Evolutionary conservation across 2,329 filamentous ascomycete genomes (phyloP).

Genomic region (Dactylonectria macrodidyma): DNA sequence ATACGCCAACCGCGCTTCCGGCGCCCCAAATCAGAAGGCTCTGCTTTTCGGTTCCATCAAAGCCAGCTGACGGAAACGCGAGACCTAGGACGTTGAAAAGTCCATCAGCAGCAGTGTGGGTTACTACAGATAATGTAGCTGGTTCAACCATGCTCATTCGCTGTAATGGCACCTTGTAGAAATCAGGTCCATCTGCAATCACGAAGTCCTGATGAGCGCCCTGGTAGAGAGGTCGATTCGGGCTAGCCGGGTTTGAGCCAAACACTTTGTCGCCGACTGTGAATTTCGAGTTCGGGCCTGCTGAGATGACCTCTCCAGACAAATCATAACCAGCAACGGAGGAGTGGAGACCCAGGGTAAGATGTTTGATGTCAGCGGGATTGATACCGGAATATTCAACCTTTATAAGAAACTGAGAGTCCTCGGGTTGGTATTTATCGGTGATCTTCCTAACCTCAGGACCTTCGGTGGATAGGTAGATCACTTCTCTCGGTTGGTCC

Average conservation of each 20-base stretch:
- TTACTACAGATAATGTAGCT: too few species aligned
- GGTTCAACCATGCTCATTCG: too few species aligned
- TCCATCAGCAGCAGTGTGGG: too few species aligned
- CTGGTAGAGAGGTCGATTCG: too few species aligned
- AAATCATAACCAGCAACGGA: slow-evolving; percentile 17
- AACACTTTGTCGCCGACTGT: slow-evolving; percentile 8
- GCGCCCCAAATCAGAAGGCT: too few species aligned
- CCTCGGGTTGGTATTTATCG: background rate
- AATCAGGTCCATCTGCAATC: too few species aligned
- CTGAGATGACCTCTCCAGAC: slow-evolving; percentile 3
- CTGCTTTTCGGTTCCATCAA: too few species aligned
- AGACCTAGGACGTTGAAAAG: too few species aligned
- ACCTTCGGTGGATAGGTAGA: slow-evolving; percentile 4
- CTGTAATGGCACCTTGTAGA: too few species aligned
- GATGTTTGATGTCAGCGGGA: slow-evolving; percentile 12
- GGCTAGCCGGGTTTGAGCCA: background rate
- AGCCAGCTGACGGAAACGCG: too few species aligned
- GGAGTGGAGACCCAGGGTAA: background rate
- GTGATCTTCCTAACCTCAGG: slow-evolving; percentile 1
- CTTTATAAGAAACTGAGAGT: slow-evolving; percentile 6
- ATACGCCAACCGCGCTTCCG: too few species aligned
- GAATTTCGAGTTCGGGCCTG: slow-evolving; percentile 3
- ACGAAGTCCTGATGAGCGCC: too few species aligned
- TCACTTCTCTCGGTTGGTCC: background rate
- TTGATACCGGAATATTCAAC: slow-evolving; percentile 16